Conservation (phyloP, 2,329 filamentous ascomycete genomes). For the Hymenotorrendiella dingleyae region DNA sequence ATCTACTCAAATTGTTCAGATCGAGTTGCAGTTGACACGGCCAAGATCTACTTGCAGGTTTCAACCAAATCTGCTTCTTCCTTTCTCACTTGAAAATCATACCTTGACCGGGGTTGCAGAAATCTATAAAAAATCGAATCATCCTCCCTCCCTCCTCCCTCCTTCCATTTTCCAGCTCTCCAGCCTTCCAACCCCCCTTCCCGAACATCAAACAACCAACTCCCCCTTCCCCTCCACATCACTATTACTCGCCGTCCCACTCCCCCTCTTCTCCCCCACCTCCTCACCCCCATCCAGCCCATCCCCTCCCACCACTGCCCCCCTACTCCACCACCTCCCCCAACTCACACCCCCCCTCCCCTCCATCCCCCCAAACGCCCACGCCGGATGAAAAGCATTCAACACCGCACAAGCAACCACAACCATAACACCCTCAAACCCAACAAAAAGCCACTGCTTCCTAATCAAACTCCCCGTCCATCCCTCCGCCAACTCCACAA, state of each 20-base stretch:
- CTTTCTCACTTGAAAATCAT: no score
- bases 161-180: background rate
- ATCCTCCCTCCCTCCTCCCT: no score
- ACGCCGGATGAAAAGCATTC: slow-evolving; percentile 36
- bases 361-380: slow-evolving; percentile 10
- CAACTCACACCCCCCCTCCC: slow-evolving; percentile 7
- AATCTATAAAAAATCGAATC: no score
- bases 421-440: slow-evolving; percentile 25
- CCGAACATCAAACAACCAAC: background rate
- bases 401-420: slow-evolving; percentile 19
- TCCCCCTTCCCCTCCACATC: slow-evolving; percentile 3
- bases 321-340: slow-evolving; percentile 4
- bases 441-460: slow-evolving; percentile 27
- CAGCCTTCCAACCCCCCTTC: background rate
- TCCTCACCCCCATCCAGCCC: background rate
- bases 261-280: slow-evolving; percentile 3
- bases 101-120: no score
- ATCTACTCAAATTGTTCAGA: no score
- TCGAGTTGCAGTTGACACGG: no score
- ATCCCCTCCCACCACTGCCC: no score
- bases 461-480: slow-evolving; percentile 38
- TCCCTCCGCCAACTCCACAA: slow-evolving; percentile 42
- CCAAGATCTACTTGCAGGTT: no score
- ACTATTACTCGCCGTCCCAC: slow-evolving; percentile 8
- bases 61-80: no score